Evolutionary conservation across 768 basidiomycete species (phyloP).

Genomic region (Leucocoprinus birnbaumii): DNA sequence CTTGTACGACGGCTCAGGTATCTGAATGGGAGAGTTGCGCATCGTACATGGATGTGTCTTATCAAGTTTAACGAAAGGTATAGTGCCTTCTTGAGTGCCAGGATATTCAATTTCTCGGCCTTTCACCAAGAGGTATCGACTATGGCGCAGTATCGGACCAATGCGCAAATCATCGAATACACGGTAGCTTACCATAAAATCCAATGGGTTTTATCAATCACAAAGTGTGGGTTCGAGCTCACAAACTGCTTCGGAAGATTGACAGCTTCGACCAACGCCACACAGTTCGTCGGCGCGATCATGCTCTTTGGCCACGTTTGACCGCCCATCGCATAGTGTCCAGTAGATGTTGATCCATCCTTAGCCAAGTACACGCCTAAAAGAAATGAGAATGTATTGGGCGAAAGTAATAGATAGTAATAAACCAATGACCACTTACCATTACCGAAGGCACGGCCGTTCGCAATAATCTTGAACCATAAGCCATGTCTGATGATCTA

Average conservation of each 20-base stretch:
- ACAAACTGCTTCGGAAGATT: conserved; percentile 58
- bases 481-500: conserved; percentile 74
- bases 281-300: conserved; percentile 43
- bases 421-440: conserved; percentile 29
- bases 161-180: too few relatives aligned
- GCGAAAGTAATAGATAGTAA: conserved; percentile 1
- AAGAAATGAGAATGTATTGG: background rate
- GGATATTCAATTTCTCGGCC: conserved; percentile 16
- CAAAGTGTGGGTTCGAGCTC: conserved; percentile 49
- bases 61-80: conserved; percentile 48
- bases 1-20: conserved; percentile 58
- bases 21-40: conserved; percentile 32
- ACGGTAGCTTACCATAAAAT: conserved; percentile 55
- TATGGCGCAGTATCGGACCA: conserved; percentile 16
- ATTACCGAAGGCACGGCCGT: conserved; percentile 65
- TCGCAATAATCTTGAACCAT: conserved; percentile 51
- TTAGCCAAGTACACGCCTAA: conserved; percentile 68
- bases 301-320: conserved; percentile 50
- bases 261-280: conserved; percentile 64
- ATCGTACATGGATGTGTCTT: conserved; percentile 43
- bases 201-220: conserved; percentile 65
- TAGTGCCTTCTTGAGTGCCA: conserved; percentile 6
- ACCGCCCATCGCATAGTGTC: conserved; percentile 34
- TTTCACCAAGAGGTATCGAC: conserved; percentile 63
- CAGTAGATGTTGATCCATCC: conserved; percentile 48